phyloP scores from a whole-genome alignment of 2,329 filamentous ascomycete species.

The Neurospora sp. region DNA sequence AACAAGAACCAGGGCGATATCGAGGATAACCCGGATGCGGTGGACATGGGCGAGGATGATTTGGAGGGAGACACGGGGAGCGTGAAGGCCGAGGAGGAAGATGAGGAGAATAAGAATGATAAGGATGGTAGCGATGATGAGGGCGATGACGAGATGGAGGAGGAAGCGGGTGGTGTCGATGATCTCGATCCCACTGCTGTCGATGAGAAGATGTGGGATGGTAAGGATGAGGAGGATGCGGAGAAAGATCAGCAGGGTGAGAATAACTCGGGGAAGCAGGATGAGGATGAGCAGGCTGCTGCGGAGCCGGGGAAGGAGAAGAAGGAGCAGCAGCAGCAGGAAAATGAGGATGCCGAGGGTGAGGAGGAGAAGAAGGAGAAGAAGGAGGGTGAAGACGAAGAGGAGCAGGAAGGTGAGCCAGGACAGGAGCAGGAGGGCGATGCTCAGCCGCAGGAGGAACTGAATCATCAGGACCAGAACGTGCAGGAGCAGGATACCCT shows the following conservation, averaged over 20 bases:
- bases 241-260: slow-evolving; percentile 76
- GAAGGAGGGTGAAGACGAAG: slow-evolving; percentile 39
- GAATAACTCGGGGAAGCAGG: slow-evolving; percentile 59
- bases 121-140: slow-evolving; percentile 52
- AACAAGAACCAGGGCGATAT: slow-evolving; percentile 56
- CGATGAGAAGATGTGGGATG: slow-evolving; percentile 99
- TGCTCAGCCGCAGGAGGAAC: slow-evolving; percentile 43
- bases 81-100: slow-evolving; percentile 49
- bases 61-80: slow-evolving; percentile 75
- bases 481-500: slow-evolving; percentile 73
- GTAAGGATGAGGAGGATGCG: slow-evolving; percentile 65
- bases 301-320: slow-evolving; percentile 47
- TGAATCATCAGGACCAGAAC: slow-evolving; percentile 59
- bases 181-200: slow-evolving; percentile 82
- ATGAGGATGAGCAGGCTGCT: slow-evolving; percentile 49
- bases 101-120: slow-evolving; percentile 51
- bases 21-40: slow-evolving; percentile 72
- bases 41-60: slow-evolving; percentile 89
- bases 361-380: slow-evolving; percentile 26
- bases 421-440: slow-evolving; percentile 53
- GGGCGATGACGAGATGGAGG: slow-evolving; percentile 69
- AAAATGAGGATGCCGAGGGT: slow-evolving; percentile 29
- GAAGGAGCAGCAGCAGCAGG: slow-evolving; percentile 24
- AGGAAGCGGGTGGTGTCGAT: slow-evolving; percentile 84
- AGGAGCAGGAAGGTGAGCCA: slow-evolving; percentile 54